Conservation (phyloP, 1,284 basidiomycete genomes). For the Ceratobasidium sp. region DNA sequence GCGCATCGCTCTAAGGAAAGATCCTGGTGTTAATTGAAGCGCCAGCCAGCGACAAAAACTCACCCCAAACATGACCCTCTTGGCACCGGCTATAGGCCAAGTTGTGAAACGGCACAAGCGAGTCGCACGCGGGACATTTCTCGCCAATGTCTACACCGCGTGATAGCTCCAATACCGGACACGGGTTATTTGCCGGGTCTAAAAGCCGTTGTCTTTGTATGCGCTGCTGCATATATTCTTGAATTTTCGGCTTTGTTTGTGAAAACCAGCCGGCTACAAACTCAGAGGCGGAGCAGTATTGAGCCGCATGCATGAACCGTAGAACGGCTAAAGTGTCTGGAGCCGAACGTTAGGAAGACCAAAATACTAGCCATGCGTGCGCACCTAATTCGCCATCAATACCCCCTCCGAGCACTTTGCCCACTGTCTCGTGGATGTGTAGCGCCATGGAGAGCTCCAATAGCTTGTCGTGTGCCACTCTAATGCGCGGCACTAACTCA, state of each 20-base stretch:
- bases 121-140: conserved; percentile 22
- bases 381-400: neutral
- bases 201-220: neutral
- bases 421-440: neutral
- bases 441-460: conserved; percentile 11
- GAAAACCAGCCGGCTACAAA: neutral
- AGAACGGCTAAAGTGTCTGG: conserved; percentile 1
- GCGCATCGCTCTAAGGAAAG: conserved; percentile 32
- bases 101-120: conserved; percentile 19
- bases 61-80: conserved; percentile 33
- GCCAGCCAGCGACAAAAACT: neutral
- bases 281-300: neutral
- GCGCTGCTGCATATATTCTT: neutral
- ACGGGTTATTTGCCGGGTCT: neutral
- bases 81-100: conserved; percentile 27
- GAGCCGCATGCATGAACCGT: conserved; percentile 23
- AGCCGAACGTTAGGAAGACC: neutral
- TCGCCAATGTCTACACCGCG: conserved; percentile 9
- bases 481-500: neutral
- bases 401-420: neutral
- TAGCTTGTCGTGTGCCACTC: neutral
- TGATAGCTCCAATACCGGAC: neutral
- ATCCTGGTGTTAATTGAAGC: neutral
- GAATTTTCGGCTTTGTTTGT: neutral
- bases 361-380: neutral